Evolutionary conservation across 2,329 filamentous ascomycete species (phyloP).

Genomic region (Epichloe uncinata): DNA sequence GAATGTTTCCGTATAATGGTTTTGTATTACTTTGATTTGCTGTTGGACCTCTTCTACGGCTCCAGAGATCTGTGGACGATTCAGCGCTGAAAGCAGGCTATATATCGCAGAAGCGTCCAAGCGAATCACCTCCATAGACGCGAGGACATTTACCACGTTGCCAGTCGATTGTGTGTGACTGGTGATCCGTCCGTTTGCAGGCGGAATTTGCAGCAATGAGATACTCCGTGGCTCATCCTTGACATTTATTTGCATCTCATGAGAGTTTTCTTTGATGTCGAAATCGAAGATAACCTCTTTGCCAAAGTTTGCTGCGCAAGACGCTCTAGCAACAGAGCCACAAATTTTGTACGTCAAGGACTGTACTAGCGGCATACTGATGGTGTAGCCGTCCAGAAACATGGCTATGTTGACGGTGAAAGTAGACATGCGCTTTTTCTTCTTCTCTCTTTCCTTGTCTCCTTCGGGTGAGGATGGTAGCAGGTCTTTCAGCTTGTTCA

Average conservation of each 20-base stretch:
- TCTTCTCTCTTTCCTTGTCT: constrained; percentile 21
- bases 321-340: constrained; percentile 66
- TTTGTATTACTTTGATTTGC: constrained; percentile 53
- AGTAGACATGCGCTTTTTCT: constrained; percentile 30
- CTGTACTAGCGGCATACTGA: constrained; percentile 66
- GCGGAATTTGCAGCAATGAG: constrained; percentile 70
- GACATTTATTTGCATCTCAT: constrained; percentile 62
- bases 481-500: constrained; percentile 43
- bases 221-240: constrained; percentile 52
- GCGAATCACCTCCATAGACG: constrained; percentile 67
- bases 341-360: constrained; percentile 70
- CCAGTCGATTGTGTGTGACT: constrained; percentile 46
- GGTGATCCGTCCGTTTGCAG: constrained; percentile 70
- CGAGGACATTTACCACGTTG: constrained; percentile 54
- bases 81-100: constrained; percentile 67
- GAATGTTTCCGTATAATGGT: constrained; percentile 54
- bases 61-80: constrained; percentile 70
- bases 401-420: constrained; percentile 60
- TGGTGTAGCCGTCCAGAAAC: constrained; percentile 69
- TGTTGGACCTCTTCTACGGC: constrained; percentile 65
- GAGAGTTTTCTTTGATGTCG: constrained; percentile 75
- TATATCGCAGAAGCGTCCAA: constrained; percentile 88
- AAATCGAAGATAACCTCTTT: constrained; percentile 77
- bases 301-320: constrained; percentile 55
- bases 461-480: constrained; percentile 23